These are phyloP conservation scores for Sonneratia alba DNA, from an alignment of 345 rosid genomes.

Conservation along the genomic window DNA sequence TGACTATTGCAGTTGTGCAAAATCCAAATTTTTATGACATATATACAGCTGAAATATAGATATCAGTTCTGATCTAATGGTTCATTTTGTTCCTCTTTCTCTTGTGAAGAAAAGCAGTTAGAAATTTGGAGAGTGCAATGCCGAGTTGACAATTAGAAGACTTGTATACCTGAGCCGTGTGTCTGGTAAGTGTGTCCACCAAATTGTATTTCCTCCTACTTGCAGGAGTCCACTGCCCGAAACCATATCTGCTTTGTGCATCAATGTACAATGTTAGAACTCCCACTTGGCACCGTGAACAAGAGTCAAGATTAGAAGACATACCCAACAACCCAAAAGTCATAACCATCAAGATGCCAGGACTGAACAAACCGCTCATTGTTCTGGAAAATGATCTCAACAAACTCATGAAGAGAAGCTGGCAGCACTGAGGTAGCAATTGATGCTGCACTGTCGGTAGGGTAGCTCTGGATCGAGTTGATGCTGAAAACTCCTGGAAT, in stretches of 20 bases:
- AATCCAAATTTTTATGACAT: too few relatives aligned
- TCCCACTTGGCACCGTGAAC: not conserved
- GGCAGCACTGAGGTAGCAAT: slow-evolving; percentile 15
- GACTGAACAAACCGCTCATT: slow-evolving; percentile 16
- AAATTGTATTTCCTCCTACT: slow-evolving; percentile 17
- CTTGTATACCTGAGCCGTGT: slow-evolving; percentile 19
- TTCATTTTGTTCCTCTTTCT: too few relatives aligned
- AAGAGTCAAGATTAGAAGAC: not conserved
- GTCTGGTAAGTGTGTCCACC: slow-evolving; percentile 18
- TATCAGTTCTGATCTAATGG: too few relatives aligned
- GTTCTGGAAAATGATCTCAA: slow-evolving; percentile 21
- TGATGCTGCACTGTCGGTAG: slow-evolving; percentile 8
- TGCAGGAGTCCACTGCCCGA: slow-evolving; percentile 19
- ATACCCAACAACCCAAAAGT: slow-evolving; percentile 24
- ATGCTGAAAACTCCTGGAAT: slow-evolving; percentile 19
- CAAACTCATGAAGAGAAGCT: slow-evolving; percentile 16
- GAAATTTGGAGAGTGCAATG: too few relatives aligned
- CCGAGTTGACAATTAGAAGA: too few relatives aligned
- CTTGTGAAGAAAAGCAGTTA: too few relatives aligned
- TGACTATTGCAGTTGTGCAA: too few relatives aligned
- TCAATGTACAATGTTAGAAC: not conserved
- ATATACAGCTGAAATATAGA: too few relatives aligned
- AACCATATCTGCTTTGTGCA: slow-evolving; percentile 13
- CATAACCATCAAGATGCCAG: slow-evolving; percentile 24
- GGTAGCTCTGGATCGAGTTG: slow-evolving; percentile 12